Percentiles rank a stretch among this genome's conserved stretches.
Conservation (phyloP, 352 stramenopile species). For the Globisporangium cylindrosporum region DNA sequence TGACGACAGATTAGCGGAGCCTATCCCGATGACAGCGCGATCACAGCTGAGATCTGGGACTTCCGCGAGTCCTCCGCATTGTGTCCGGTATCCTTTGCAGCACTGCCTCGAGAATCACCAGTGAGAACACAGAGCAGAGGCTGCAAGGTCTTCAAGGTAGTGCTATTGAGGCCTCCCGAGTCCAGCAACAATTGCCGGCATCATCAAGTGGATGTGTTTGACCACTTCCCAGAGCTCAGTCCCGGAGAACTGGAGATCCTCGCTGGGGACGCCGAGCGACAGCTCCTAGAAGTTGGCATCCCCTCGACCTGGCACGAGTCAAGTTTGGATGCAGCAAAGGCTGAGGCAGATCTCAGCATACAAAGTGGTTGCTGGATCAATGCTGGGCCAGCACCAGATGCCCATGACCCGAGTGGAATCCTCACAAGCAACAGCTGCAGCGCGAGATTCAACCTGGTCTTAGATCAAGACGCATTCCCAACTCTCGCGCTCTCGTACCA, state of each 20-base stretch:
- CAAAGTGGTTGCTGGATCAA: slow-evolving; percentile 1
- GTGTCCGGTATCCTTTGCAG: slow-evolving; percentile 39
- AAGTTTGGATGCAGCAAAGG: neutral
- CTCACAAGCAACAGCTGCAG: neutral
- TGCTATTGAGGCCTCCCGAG: slow-evolving; percentile 3
- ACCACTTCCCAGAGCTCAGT: slow-evolving; percentile 17
- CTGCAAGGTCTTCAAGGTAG: slow-evolving; percentile 4
- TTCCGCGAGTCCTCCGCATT: slow-evolving; percentile 23
- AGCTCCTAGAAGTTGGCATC: slow-evolving; percentile 28
- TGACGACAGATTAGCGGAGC: slow-evolving; percentile 17
- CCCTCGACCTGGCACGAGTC: neutral
- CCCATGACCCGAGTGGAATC: neutral
- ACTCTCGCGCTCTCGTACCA: neutral
- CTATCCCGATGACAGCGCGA: slow-evolving; percentile 11
- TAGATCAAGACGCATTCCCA: slow-evolving; percentile 15
- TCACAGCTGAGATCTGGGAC: slow-evolving; percentile 38
- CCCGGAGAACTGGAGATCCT: slow-evolving; percentile 32
- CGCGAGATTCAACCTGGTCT: slow-evolving; percentile 5
- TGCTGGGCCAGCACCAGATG: neutral
- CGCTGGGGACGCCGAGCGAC: slow-evolving; percentile 28
- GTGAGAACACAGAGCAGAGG: neutral
- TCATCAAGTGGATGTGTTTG: slow-evolving; percentile 7
- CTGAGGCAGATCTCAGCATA: neutral
- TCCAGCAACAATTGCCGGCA: neutral
- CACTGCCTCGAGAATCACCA: slow-evolving; percentile 11